Conservation (phyloP, 495 filamentous ascomycete species). For the Opeltia flavorubescens region DNA sequence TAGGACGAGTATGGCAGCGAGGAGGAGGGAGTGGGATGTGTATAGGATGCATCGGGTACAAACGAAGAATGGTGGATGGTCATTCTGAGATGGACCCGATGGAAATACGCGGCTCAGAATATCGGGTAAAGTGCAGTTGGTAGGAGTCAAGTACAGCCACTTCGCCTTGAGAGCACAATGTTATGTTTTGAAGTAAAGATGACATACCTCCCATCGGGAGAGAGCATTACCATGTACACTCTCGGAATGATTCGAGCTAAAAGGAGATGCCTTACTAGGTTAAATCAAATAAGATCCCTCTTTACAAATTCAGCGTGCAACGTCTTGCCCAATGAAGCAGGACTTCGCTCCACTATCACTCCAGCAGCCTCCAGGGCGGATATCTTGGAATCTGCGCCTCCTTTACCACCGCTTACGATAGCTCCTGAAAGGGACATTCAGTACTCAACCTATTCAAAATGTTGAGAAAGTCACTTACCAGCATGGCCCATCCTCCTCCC, state of each 20-base stretch:
- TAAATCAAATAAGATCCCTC: conserved; percentile 75
- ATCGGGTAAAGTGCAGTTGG: no score
- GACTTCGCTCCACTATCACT: conserved; percentile 91
- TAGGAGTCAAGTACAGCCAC: no score
- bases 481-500: conserved; percentile 97
- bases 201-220: no score
- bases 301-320: conserved; percentile 91
- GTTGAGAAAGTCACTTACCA: conserved; percentile 28
- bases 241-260: background rate
- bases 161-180: no score
- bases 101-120: no score
- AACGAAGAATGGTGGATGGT: background rate
- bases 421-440: conserved; percentile 37
- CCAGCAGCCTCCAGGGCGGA: conserved; percentile 81
- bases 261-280: background rate
- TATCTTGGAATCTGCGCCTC: conserved; percentile 96
- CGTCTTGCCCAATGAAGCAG: conserved; percentile 79
- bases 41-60: background rate
- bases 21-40: background rate
- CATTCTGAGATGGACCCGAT: no score
- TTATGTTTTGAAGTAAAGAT: no score
- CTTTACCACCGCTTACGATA: conserved; percentile 95
- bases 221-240: background rate
- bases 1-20: background rate
- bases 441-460: conserved; percentile 3